A percentile compares a stretch with the other conserved stretches of the same genome.
phyloP scores from a whole-genome alignment of 306 rosid genomes.

The Sindora glabra region DNA sequence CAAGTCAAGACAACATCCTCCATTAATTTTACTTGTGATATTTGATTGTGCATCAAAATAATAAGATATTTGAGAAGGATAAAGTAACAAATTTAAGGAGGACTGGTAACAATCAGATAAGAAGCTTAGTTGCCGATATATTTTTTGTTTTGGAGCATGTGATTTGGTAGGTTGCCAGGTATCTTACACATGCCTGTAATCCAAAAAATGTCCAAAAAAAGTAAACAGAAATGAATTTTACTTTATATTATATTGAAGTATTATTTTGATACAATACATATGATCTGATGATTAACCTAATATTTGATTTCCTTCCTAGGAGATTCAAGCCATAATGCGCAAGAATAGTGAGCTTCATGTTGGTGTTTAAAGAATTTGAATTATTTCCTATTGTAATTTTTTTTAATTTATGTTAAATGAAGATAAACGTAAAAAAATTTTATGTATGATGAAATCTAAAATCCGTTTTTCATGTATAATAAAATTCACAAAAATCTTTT shows the following conservation, averaged over 20 bases:
- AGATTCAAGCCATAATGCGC: conserved; percentile 29
- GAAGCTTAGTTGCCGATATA: neutral
- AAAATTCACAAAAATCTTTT: no score
- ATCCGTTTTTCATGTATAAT: no score
- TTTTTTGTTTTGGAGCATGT: conserved; percentile 20
- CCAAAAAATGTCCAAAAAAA: conserved; percentile 3
- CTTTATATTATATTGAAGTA: neutral
- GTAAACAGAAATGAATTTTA: conserved; percentile 1
- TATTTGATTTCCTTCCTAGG: conserved; percentile 20
- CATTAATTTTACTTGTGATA: no score
- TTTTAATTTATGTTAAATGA: no score
- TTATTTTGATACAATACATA: conserved; percentile 13
- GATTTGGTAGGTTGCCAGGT: conserved; percentile 35
- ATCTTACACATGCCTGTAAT: conserved; percentile 34
- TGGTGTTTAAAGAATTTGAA: no score
- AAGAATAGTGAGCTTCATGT: conserved; percentile 50
- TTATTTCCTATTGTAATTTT: no score
- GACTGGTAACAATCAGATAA: neutral
- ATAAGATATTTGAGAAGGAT: no score
- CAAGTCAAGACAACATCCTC: no score
- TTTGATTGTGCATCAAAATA: no score
- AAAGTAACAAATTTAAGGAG: no score
- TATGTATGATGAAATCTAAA: no score
- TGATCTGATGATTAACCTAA: conserved; percentile 23
- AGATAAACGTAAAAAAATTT: no score